Evolutionary conservation across 495 filamentous ascomycete species (phyloP), one percentile per base, ranked within the genome.

Genomic region (Polyplosphaeria fusca): DNA sequence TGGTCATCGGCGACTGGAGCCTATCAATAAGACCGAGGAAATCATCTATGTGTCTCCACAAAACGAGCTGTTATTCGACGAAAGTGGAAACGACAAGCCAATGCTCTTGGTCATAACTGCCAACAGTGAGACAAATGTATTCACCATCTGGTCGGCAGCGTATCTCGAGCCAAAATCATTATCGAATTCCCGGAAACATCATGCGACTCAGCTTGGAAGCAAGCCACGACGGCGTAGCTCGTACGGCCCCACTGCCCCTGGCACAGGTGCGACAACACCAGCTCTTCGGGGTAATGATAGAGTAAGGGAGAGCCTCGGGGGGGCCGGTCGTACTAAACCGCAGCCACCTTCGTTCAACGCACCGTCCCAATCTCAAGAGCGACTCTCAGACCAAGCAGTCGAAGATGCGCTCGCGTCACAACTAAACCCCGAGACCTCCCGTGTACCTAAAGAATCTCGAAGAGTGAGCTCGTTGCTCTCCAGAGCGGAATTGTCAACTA

Each of bases 381-480:
- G 46, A 25, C 47, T 58, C n/a, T 46, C 55, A 3, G 47, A 59
- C 37, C 63, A 68, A 47, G 67, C 67, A 22, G 71, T 67, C 38
- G 71, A 82, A 57, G 76, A 81, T 37, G 82, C 86, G 43, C 78
- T 91, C 49, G 83, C 80, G 2, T 83, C 86, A 11, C 82, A 87
- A 3, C 71, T 98, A 18, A 88, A 91, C 48, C 84, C 89, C 22
- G 86, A 84, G 20, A 76, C 78, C 41, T 79, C 82, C 25, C 79
- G 83, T 35, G 81, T 82, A 16, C 83, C 84, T 3, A 84, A 87
- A 68, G 83, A 89, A 38, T 93, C 89, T 12, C 79, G 93, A 26
- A 80, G 93, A 25, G 89, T 97, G 19, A 97, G 93, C 70, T 96
- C 93, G 30, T 76, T 97, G 55, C 79, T 97, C 47, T 88, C 93